Conservation (phyloP, 1,284 basidiomycete species). For the Termitomyces sp. region DNA sequence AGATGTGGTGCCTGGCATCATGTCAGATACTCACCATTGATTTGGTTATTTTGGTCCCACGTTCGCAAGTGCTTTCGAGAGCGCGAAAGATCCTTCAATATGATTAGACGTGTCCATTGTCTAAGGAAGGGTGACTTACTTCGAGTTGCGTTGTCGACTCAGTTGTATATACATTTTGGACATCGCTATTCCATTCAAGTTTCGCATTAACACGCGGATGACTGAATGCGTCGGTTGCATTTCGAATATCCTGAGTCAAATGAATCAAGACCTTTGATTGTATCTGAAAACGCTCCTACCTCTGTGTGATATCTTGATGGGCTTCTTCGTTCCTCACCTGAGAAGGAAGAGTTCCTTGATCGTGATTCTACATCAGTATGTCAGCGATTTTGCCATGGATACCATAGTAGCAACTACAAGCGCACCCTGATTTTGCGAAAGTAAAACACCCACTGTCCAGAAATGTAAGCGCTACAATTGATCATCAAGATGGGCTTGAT, state of each 20-base stretch:
- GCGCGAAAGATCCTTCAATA: constrained; percentile 39
- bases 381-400: constrained; percentile 11
- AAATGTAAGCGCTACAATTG: constrained; percentile 17
- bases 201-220: constrained; percentile 39
- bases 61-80: constrained; percentile 52
- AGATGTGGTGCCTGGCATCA: neutral
- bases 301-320: constrained; percentile 38
- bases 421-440: constrained; percentile 46
- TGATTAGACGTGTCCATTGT: constrained; percentile 19
- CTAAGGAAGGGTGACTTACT: constrained; percentile 31
- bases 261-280: constrained; percentile 1
- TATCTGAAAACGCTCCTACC: constrained; percentile 20
- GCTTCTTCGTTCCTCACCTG: constrained; percentile 39
- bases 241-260: constrained; percentile 23
- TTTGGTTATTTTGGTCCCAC: constrained; percentile 49
- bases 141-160: constrained; percentile 48
- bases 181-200: constrained; percentile 48
- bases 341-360: constrained; percentile 44
- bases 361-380: constrained; percentile 23
- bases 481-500: constrained; percentile 10
- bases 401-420: constrained; percentile 3
- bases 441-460: constrained; percentile 44
- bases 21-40: constrained; percentile 33
- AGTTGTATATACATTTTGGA: constrained; percentile 41
- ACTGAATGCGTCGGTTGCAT: constrained; percentile 35